These are phyloP conservation scores for Salix viminalis DNA, from an alignment of 345 rosid genomes.

Conservation along the genomic window DNA sequence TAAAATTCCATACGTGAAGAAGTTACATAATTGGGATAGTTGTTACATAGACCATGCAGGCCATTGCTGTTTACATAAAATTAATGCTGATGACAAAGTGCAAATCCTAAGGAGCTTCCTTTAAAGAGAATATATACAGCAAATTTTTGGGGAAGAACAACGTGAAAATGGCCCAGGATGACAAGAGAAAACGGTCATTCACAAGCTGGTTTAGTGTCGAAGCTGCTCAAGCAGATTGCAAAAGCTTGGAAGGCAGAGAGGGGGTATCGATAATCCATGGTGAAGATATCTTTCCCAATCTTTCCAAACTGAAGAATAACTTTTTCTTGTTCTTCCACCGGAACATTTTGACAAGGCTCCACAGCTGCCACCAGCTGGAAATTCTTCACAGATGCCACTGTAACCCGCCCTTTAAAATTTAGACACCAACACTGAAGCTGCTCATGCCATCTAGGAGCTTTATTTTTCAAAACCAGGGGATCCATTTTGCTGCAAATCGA, in stretches of 20 bases:
- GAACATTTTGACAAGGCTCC: constrained; percentile 46
- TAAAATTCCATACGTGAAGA: constrained; percentile 8
- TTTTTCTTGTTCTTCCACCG: constrained; percentile 61
- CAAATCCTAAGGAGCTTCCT: constrained; percentile 19
- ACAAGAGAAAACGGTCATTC: constrained; percentile 40
- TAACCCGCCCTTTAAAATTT: constrained; percentile 84
- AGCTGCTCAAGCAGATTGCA: constrained; percentile 92
- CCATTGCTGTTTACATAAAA: not conserved
- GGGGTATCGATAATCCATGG: constrained; percentile 92
- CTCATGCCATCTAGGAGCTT: constrained; percentile 96
- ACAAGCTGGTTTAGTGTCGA: constrained; percentile 89
- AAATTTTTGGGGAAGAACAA: constrained; percentile 20
- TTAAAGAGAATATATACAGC: constrained; percentile 37
- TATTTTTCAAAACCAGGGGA: constrained; percentile 68
- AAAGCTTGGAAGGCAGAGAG: constrained; percentile 97
- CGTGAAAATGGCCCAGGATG: constrained; percentile 14
- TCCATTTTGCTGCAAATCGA: constrained; percentile 16
- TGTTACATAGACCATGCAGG: constrained; percentile 11
- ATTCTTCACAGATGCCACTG: constrained; percentile 91
- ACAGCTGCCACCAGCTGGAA: constrained; percentile 77
- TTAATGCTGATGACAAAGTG: constrained; percentile 2
- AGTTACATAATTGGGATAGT: constrained; percentile 10
- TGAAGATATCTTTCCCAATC: constrained; percentile 89
- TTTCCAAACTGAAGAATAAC: constrained; percentile 90
- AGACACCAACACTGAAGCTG: constrained; percentile 95